Percentiles rank a stretch among this genome's conserved stretches.
Evolutionary conservation across 208 protist species (phyloP).

Genomic region (Strigomonas culicis): DNA sequence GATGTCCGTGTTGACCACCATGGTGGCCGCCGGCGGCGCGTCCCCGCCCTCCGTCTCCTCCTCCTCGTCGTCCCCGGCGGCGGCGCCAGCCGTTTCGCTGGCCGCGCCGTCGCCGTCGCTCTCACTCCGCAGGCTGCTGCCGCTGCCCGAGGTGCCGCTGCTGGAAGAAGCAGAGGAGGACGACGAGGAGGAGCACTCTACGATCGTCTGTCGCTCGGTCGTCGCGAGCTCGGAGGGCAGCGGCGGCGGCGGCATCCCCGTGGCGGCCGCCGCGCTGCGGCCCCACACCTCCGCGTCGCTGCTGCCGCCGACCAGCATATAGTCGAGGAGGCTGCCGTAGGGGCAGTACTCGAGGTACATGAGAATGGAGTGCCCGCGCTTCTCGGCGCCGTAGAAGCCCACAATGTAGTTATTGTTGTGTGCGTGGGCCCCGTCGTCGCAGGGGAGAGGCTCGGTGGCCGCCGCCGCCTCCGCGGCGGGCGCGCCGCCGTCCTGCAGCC

Average conservation of each 20-base stretch:
- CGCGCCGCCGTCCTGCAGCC: too few species aligned
- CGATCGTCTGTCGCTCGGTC: too few species aligned
- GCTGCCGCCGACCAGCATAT: slow-evolving; percentile 52
- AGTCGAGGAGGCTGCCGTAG: slow-evolving; percentile 75
- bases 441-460: too few species aligned
- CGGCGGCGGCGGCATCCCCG: too few species aligned
- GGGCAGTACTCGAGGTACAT: slow-evolving; percentile 91
- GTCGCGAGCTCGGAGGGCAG: too few species aligned
- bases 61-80: neutral
- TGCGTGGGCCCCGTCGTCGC: neutral
- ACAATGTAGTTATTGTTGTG: slow-evolving; percentile 51
- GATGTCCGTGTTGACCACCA: too few species aligned
- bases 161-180: too few species aligned
- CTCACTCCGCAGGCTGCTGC: too few species aligned
- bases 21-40: neutral
- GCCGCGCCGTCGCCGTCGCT: neutral
- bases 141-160: too few species aligned
- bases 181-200: too few species aligned
- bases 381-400: slow-evolving; percentile 82
- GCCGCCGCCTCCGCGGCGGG: too few species aligned
- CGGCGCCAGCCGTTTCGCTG: neutral
- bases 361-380: slow-evolving; percentile 80
- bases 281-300: slow-evolving; percentile 24
- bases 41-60: neutral
- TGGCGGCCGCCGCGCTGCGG: neutral